Evolutionary conservation across 768 basidiomycete species (phyloP).

Genomic region (Pleurotus ostreatus): DNA sequence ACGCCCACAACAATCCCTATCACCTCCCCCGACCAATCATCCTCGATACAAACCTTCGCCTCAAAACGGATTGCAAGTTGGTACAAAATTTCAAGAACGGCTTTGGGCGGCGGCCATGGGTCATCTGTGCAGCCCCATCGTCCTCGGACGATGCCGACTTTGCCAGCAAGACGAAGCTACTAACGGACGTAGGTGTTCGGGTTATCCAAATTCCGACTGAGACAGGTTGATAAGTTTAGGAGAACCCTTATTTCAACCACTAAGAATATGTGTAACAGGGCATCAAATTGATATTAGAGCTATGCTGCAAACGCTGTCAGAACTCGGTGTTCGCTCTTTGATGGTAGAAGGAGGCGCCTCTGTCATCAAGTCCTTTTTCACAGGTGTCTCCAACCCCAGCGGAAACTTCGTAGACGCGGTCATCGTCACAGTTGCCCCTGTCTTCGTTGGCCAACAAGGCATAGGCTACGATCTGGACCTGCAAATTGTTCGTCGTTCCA

Average conservation of each 20-base stretch:
- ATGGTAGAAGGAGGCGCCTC: constrained; percentile 97
- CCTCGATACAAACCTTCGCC: constrained; percentile 72
- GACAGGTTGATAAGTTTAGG: constrained; percentile 25
- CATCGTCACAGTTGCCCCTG: constrained; percentile 84
- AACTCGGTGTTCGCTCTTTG: constrained; percentile 59
- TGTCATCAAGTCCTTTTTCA: constrained; percentile 74
- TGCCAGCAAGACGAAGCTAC: constrained; percentile 21
- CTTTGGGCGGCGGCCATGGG: constrained; percentile 66
- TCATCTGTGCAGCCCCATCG: constrained; percentile 44
- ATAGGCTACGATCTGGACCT: constrained; percentile 45
- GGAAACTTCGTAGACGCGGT: constrained; percentile 58
- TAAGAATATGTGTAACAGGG: too few relatives aligned
- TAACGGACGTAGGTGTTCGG: constrained; percentile 65
- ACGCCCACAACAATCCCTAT: constrained; percentile 24
- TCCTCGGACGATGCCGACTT: constrained; percentile 3
- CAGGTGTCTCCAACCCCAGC: constrained; percentile 8
- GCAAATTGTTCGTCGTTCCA: constrained; percentile 14
- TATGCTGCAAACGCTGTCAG: constrained; percentile 50
- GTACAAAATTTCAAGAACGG: constrained; percentile 58
- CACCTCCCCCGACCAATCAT: constrained; percentile 79
- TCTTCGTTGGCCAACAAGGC: constrained; percentile 73
- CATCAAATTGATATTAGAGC: constrained; percentile 23
- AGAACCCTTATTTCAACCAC: too few relatives aligned
- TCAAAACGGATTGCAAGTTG: constrained; percentile 65
- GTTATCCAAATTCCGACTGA: constrained; percentile 47